Conservation (phyloP, 805 yeast genomes). For the Yamadazyma sp. region DNA sequence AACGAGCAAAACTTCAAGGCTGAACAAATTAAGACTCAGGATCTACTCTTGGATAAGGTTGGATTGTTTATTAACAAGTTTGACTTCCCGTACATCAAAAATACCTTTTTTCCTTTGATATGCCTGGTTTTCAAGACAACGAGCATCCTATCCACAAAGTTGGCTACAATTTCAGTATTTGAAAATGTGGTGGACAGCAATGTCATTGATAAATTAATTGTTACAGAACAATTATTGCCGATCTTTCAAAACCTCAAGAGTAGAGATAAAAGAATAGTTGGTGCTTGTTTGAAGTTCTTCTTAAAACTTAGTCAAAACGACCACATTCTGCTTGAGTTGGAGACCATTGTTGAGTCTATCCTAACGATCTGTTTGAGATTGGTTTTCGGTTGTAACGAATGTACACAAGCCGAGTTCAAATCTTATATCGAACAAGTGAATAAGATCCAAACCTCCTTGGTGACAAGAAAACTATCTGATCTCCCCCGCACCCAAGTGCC, state of each 20-base stretch:
- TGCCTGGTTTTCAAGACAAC: slow-evolving; percentile 79
- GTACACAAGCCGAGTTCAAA: slow-evolving; percentile 34
- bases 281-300: slow-evolving; percentile 47
- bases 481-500: slow-evolving; percentile 18
- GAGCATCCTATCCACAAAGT: slow-evolving; percentile 75
- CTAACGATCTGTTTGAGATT: slow-evolving; percentile 33
- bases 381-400: slow-evolving; percentile 40
- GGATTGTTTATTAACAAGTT: slow-evolving; percentile 44
- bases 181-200: slow-evolving; percentile 55
- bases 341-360: slow-evolving; percentile 27
- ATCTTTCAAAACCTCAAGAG: slow-evolving; percentile 73
- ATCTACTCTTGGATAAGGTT: slow-evolving; percentile 46
- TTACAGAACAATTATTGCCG: slow-evolving; percentile 80
- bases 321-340: slow-evolving; percentile 31
- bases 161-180: slow-evolving; percentile 63
- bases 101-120: slow-evolving; percentile 69
- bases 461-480: slow-evolving; percentile 20
- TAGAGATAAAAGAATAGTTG: slow-evolving; percentile 64
- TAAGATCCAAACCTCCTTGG: slow-evolving; percentile 22
- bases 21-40: slow-evolving; percentile 48
- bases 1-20: slow-evolving; percentile 28
- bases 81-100: slow-evolving; percentile 71
- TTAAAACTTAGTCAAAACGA: slow-evolving; percentile 47
- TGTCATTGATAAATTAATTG: slow-evolving; percentile 66
- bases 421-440: slow-evolving; percentile 24